Percentiles rank a stretch among this genome's conserved stretches.
Evolutionary conservation across 2,329 filamentous ascomycete genomes (phyloP).

Genomic region (Aspergillus sclerotialis): DNA sequence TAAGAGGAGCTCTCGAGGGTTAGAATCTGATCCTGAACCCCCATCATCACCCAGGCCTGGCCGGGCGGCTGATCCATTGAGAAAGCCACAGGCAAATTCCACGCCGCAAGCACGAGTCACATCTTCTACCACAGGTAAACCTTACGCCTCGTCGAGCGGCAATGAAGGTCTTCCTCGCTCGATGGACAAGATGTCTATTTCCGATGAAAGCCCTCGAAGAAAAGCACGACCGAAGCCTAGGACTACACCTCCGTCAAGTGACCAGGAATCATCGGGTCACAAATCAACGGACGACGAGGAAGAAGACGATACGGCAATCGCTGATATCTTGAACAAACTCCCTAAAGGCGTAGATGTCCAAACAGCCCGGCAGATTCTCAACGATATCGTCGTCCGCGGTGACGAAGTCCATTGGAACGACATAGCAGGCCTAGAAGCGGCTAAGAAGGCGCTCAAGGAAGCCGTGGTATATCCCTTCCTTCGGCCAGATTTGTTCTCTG

Average conservation of each 20-base stretch:
- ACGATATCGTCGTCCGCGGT: conserved; percentile 89
- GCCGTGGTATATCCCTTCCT: conserved; percentile 96
- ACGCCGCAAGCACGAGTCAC: conserved; percentile 10
- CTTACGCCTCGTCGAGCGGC: conserved; percentile 24
- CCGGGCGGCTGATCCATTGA: conserved; percentile 9
- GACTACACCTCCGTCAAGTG: conserved; percentile 40
- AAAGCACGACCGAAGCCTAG: conserved; percentile 31
- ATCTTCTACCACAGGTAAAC: conserved; percentile 1
- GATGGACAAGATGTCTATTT: conserved; percentile 18
- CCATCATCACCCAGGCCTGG: conserved; percentile 3
- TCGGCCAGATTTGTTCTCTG: conserved; percentile 91
- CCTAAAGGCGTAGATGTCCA: conserved; percentile 74
- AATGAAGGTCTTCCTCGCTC: conserved; percentile 24
- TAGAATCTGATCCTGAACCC: conserved; percentile 18
- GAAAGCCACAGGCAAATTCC: conserved; percentile 13
- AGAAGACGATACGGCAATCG: conserved; percentile 51
- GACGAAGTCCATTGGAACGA: conserved; percentile 95
- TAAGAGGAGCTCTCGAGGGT: conserved; percentile 7
- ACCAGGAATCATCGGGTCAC: conserved; percentile 37
- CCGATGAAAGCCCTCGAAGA: conserved; percentile 14
- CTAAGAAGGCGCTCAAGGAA: conserved; percentile 88
- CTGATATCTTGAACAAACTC: conserved; percentile 64
- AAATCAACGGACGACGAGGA: conserved; percentile 42
- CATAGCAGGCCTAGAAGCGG: conserved; percentile 81
- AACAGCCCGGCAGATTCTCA: conserved; percentile 85